These are phyloP conservation scores for Puccinellia tenuiflora DNA, from an alignment of 176 grass and related monocot genomes.

Conservation along the genomic window DNA sequence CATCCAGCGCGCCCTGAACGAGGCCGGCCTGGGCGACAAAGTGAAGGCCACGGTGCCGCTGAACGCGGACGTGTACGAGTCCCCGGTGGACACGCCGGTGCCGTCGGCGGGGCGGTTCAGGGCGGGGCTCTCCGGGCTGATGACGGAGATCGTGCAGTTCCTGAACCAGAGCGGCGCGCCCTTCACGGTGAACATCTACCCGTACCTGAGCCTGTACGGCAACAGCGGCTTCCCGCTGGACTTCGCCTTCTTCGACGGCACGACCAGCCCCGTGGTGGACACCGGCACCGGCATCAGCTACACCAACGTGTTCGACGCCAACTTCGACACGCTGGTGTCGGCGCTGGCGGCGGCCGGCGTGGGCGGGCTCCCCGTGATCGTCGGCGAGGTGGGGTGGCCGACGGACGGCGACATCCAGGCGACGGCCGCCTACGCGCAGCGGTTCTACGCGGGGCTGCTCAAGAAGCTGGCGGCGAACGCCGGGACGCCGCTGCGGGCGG, in stretches of 20 bases:
- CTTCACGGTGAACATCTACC: conserved; percentile 88
- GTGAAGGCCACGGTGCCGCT: conserved; percentile 77
- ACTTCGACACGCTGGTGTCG: conserved; percentile 67
- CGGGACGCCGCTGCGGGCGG: conserved; percentile 52
- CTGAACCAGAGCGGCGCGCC: conserved; percentile 62
- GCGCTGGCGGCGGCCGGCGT: conserved; percentile 30
- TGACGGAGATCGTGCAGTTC: conserved; percentile 77
- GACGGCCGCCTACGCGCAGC: conserved; percentile 31
- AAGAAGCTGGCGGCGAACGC: conserved; percentile 42
- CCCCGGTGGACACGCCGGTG: background rate
- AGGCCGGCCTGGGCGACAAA: conserved; percentile 48
- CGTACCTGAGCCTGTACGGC: conserved; percentile 66
- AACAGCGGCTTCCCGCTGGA: conserved; percentile 59
- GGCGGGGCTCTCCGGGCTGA: conserved; percentile 36
- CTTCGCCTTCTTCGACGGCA: conserved; percentile 81
- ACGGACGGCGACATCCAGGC: conserved; percentile 64
- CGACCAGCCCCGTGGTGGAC: conserved; percentile 43
- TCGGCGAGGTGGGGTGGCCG: conserved; percentile 80
- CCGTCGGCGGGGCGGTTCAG: conserved; percentile 68
- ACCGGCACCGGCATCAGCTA: conserved; percentile 33
- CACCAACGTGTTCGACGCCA: conserved; percentile 92
- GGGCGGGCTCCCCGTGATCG: conserved; percentile 42
- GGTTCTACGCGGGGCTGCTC: conserved; percentile 55
- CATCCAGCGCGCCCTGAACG: conserved; percentile 67
- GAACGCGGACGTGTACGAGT: conserved; percentile 78